A percentile compares a stretch with the other conserved stretches of the same genome.
Conservation (phyloP, 2,329 filamentous ascomycete species). For the Aspergillus sp. region DNA sequence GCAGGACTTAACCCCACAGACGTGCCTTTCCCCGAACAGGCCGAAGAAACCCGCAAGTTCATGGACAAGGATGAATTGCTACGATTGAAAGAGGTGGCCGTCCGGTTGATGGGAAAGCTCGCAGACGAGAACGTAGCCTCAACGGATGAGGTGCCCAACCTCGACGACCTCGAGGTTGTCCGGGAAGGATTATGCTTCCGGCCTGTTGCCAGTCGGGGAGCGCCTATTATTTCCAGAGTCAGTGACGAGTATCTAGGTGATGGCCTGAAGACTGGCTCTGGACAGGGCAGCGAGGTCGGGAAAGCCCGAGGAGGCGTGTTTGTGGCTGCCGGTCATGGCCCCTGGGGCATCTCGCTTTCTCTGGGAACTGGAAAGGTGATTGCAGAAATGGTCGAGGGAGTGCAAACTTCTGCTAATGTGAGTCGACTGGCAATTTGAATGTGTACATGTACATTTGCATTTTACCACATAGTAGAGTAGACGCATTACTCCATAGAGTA, state of each 20-base stretch:
- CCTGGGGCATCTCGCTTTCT: slow-evolving; percentile 61
- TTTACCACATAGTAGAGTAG: background rate
- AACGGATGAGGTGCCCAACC: slow-evolving; percentile 21
- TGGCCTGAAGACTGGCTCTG: slow-evolving; percentile 35
- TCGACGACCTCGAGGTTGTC: slow-evolving; percentile 53
- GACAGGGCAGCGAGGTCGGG: slow-evolving; percentile 21
- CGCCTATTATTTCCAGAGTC: slow-evolving; percentile 55
- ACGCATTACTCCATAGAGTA: too few species aligned
- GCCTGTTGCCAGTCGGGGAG: slow-evolving; percentile 56
- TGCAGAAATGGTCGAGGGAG: slow-evolving; percentile 59
- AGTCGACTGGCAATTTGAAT: slow-evolving; percentile 38
- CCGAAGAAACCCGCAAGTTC: slow-evolving; percentile 29
- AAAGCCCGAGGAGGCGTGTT: slow-evolving; percentile 52
- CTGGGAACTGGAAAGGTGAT: slow-evolving; percentile 64
- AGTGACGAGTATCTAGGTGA: slow-evolving; percentile 49
- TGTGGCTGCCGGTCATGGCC: slow-evolving; percentile 63
- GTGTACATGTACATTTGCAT: background rate
- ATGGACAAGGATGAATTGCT: slow-evolving; percentile 38
- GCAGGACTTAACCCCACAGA: slow-evolving; percentile 59
- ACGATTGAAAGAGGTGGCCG: slow-evolving; percentile 23
- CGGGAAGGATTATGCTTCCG: slow-evolving; percentile 64
- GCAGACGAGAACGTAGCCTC: slow-evolving; percentile 6
- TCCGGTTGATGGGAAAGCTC: slow-evolving; percentile 27
- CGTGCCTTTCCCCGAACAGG: slow-evolving; percentile 52
- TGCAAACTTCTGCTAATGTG: slow-evolving; percentile 52